These are phyloP conservation scores for Gentiana straminea DNA, from an alignment of 257 asterid genomes.

Conservation along the genomic window DNA sequence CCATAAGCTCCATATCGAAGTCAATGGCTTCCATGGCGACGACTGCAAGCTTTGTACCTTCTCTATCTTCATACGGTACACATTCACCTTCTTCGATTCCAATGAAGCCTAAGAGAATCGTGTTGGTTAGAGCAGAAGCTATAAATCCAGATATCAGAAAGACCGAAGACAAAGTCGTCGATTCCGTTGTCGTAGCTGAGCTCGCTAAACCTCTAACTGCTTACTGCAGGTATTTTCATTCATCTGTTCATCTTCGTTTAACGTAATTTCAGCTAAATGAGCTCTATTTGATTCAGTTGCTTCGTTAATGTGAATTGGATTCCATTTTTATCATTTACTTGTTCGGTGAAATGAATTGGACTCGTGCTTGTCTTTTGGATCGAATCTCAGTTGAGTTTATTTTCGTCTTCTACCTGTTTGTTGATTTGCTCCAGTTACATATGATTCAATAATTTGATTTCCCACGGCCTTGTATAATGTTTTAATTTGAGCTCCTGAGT, in stretches of 20 bases:
- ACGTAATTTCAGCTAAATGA: background rate
- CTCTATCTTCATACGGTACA: conserved; percentile 19
- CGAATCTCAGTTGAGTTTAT: no score
- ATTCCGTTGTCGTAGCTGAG: conserved; percentile 59
- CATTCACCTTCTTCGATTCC: conserved; percentile 8
- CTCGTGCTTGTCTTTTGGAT: no score
- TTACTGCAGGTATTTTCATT: conserved; percentile 63
- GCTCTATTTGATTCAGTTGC: background rate
- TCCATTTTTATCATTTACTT: no score
- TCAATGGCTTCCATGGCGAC: conserved; percentile 44
- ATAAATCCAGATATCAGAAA: conserved; percentile 77
- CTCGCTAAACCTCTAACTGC: conserved; percentile 80
- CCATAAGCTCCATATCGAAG: background rate
- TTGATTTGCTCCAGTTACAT: no score
- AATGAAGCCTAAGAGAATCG: conserved; percentile 37
- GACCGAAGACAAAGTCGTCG: conserved; percentile 82
- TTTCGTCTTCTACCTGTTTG: no score
- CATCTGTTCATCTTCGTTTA: background rate
- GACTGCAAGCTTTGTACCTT: conserved; percentile 18
- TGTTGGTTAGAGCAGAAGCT: conserved; percentile 65
- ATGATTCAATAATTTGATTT: no score
- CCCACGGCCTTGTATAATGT: no score
- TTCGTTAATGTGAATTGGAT: no score
- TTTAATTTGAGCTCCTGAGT: no score
- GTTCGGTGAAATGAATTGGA: no score